Base-by-base conservation (phyloP, 2,329 filamentous ascomycete species). In the Magnaporthiopsis incrustans region DNA sequence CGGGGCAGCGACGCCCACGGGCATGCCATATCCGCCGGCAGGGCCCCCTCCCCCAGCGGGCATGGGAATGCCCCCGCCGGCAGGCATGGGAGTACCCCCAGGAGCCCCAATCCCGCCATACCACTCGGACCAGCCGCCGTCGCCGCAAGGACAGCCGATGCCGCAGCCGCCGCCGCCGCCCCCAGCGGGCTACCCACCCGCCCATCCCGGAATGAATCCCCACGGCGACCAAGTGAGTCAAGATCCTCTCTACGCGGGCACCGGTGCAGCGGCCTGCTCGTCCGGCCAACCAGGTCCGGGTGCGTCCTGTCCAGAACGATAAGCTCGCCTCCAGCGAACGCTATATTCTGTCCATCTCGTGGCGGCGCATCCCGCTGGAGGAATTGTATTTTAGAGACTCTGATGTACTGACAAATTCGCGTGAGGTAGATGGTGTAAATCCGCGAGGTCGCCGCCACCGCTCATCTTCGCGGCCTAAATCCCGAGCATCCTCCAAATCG, bases 161-260 rank as follows among this genome's bases (percentile, higher is more conserved):
- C 35, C 32, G 32, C 32, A 5, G 32, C 32, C 35, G 32, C 32
- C 32, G 32, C 32, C 35, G 35, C 35, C 35, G 35, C 35, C 35
- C 12, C 11, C 35, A 38, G 35, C 35, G 35, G 35, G 35, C 14
- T 57, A 57, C 53, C 59, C 59, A 15, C 59, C 59, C 8, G n/a
- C 38, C 6, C 33, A n/a, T n/a, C 33, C 38, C 53, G 38, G 53
- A 15, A 25, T 57, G 56, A 60, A 62, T 32, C 59, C 58, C 44
- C 63, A 64, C 50, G 62, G 59, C 58, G 67, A 68, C 57, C 67
- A 68, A 66, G 68, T 70, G 67, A 70, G 68, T 69, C 35, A 64
- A 25, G 53, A 57, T 63, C 64, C 64, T 30, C 50, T 63, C 35
- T 61, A 65, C 38, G 59, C 62, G 35, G 56, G 50, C 38, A 14